A percentile compares a stretch with the other conserved stretches of the same genome.
Conservation (phyloP, 2,329 filamentous ascomycete species). For the Diaporthe sp. region DNA sequence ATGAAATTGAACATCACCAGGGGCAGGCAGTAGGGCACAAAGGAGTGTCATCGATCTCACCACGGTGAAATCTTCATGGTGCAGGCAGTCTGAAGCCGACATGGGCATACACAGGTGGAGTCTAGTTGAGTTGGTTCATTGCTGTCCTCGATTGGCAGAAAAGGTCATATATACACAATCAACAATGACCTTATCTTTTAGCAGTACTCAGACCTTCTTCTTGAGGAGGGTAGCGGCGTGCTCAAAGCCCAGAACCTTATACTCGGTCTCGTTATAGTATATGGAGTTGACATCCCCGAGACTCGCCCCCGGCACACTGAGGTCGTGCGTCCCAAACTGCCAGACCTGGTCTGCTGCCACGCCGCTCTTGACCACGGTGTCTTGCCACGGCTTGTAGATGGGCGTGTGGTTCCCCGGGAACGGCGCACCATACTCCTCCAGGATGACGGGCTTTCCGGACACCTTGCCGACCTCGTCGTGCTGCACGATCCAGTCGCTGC, state of each 20-base stretch:
- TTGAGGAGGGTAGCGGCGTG: constrained; percentile 37
- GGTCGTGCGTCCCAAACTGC: constrained; percentile 40
- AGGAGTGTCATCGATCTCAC: too few relatives aligned
- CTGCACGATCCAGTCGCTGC: constrained; percentile 39
- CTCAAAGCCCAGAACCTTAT: constrained; percentile 30
- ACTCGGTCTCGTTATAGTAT: constrained; percentile 39
- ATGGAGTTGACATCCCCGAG: constrained; percentile 39
- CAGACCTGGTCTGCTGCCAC: constrained; percentile 42
- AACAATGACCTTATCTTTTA: neutral
- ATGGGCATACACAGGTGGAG: neutral
- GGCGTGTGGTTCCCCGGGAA: constrained; percentile 39
- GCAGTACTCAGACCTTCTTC: constrained; percentile 30
- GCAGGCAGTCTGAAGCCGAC: neutral
- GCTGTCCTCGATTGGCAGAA: neutral
- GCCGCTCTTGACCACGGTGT: constrained; percentile 38
- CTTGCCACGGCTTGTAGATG: constrained; percentile 40
- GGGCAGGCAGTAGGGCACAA: neutral
- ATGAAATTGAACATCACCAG: too few relatives aligned
- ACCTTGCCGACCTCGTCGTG: constrained; percentile 35
- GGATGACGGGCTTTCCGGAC: constrained; percentile 40
- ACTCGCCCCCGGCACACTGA: constrained; percentile 29
- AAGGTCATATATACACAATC: neutral
- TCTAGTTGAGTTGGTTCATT: neutral
- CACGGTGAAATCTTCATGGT: neutral
- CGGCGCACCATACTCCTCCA: constrained; percentile 41